A percentile compares a stretch with the other conserved stretches of the same genome.
Conservation (phyloP, 176 grass and related monocot genomes). For the Raddia distichophylla region DNA sequence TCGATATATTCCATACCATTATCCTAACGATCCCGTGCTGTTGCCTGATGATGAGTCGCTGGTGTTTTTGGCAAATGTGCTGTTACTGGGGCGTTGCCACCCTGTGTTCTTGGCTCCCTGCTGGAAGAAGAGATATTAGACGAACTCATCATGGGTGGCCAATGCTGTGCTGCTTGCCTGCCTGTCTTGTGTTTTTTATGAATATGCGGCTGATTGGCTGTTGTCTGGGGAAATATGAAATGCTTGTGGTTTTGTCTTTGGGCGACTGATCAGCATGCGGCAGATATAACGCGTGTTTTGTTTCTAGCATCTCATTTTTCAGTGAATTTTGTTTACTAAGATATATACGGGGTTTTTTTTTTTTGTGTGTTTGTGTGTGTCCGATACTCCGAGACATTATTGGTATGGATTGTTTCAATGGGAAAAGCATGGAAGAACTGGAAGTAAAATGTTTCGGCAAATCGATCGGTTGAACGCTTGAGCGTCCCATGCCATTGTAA, state of each 20-base stretch:
- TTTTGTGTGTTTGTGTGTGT: no score
- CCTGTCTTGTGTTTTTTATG: neutral
- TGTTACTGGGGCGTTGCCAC: neutral
- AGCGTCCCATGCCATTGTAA: no score
- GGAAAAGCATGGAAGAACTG: no score
- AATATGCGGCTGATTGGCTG: neutral
- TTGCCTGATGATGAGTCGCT: constrained; percentile 20
- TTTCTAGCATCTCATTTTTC: neutral
- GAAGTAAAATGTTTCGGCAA: no score
- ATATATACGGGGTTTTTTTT: neutral
- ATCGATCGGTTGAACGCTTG: no score
- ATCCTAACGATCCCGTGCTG: constrained; percentile 16
- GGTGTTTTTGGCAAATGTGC: constrained; percentile 20
- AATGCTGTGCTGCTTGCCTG: neutral
- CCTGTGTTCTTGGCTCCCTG: neutral
- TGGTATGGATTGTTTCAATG: no score
- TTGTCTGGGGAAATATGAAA: neutral
- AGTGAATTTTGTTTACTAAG: neutral
- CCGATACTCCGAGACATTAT: no score
- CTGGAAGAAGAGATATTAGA: neutral
- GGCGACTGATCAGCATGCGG: neutral
- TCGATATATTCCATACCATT: neutral
- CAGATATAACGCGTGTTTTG: neutral
- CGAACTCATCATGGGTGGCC: constrained; percentile 7
- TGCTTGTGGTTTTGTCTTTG: neutral